Evolutionary conservation across 1,284 basidiomycete species (phyloP).

Genomic region (Ganoderma lucidum): DNA sequence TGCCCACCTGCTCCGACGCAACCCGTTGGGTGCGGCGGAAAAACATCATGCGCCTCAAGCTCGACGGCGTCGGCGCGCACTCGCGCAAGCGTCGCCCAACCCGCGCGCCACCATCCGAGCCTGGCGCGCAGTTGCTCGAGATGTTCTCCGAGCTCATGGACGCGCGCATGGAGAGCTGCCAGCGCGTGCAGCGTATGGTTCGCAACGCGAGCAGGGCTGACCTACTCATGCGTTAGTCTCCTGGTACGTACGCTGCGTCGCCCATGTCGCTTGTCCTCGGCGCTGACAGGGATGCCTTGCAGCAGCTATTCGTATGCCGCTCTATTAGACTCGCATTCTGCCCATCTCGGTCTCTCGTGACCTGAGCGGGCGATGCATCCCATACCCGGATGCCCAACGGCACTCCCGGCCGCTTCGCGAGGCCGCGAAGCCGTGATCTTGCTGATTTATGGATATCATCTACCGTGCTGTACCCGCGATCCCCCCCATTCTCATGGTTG

Average conservation of each 20-base stretch:
- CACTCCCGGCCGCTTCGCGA: slow-evolving; percentile 30
- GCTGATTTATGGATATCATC: slow-evolving; percentile 32
- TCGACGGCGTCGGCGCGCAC: slow-evolving; percentile 52
- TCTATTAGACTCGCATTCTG: slow-evolving; percentile 17
- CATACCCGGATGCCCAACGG: slow-evolving; percentile 18
- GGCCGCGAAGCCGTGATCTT: slow-evolving; percentile 26
- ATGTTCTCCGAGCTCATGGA: slow-evolving; percentile 78
- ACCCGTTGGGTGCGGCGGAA: slow-evolving; percentile 57
- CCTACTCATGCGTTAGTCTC: slow-evolving; percentile 37
- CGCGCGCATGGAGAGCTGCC: slow-evolving; percentile 76
- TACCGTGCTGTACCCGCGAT: slow-evolving; percentile 24
- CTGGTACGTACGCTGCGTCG: slow-evolving; percentile 26
- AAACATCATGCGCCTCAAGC: slow-evolving; percentile 54
- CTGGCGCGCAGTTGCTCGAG: slow-evolving; percentile 63
- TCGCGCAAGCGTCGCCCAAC: slow-evolving; percentile 39
- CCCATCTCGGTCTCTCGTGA: slow-evolving; percentile 24
- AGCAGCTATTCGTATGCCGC: slow-evolving; percentile 22
- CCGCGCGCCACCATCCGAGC: slow-evolving; percentile 48
- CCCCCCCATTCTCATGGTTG: slow-evolving; percentile 7
- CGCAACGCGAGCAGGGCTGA: slow-evolving; percentile 47
- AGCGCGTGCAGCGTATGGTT: slow-evolving; percentile 66
- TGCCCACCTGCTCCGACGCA: slow-evolving; percentile 34
- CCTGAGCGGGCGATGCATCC: slow-evolving; percentile 23
- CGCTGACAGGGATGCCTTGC: slow-evolving; percentile 4
- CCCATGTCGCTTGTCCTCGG: slow-evolving; percentile 8